Base-by-base conservation (phyloP, 495 filamentous ascomycete genomes). In the Tuber umbilicatum region DNA sequence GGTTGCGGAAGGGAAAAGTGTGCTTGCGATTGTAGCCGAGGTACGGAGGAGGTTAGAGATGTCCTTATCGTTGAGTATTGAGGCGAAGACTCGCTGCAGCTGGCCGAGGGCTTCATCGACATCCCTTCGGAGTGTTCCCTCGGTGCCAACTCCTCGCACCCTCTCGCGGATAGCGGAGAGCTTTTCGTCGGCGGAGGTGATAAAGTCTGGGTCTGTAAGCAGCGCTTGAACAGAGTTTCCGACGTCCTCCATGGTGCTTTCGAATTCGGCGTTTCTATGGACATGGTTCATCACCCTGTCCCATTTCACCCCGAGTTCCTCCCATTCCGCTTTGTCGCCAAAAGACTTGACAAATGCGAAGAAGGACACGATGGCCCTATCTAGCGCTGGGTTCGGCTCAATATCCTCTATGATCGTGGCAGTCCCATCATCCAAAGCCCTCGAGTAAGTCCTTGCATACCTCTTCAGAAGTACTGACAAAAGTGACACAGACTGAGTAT, bases 171-270 rank as follows among this genome's bases (percentile, higher is more conserved):
- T 69, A 10, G 73, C 68, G 7, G 89, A 84, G 45, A 97, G 86
- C 72, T 92, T 93, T 78, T 92, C 85, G 35, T 86, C 84, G 1
- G 89, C 89, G 27, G 90, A 86, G 67, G 92, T 90, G 77, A 95
- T 91, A 81, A 96, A 97, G 2, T 88, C 86, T 0, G 94, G 94
- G 77, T 98, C 91, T 0, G 89, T 95, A n/a, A 97, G 85, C 82
- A 98, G 88, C 70, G 92, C 90, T 81, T 95, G 91, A 6, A 95
- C 78, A 5, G 91, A 88, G 70, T 87, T 87, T 1, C 90, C 91
- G 7, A 94, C 84, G 39, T 94, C 90, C 16, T 84, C 85, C 83
- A 96, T 88, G 41, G 96, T 82, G 38, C 87, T 82, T 77, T 98
- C 94, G 77, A 97, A 97, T 50, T 96, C 89, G 0, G 92, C 91